These are phyloP conservation scores for Fusarium succisae DNA, from an alignment of 2,329 filamentous ascomycete species.

Conservation along the genomic window DNA sequence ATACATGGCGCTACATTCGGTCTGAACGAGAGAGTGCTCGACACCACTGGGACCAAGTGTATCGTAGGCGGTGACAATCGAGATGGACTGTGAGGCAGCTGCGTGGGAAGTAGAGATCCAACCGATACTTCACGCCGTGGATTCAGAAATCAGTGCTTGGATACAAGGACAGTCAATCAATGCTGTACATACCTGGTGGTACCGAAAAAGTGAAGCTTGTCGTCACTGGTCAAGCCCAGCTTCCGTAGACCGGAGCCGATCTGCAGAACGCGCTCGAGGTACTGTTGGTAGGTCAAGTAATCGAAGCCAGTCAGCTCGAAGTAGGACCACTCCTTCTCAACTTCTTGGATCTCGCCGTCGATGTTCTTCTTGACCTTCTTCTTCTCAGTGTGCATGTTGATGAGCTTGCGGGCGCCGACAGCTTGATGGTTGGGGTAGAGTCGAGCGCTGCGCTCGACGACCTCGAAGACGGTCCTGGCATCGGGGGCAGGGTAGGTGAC, in stretches of 20 bases:
- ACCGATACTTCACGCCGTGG: constrained; percentile 64
- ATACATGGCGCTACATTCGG: constrained; percentile 83
- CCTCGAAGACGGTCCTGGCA: constrained; percentile 80
- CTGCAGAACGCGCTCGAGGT: constrained; percentile 74
- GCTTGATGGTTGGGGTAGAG: constrained; percentile 71
- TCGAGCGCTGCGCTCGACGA: constrained; percentile 74
- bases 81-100: constrained; percentile 83
- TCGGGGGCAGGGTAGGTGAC: constrained; percentile 72
- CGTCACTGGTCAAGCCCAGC: constrained; percentile 72
- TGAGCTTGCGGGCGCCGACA: constrained; percentile 75
- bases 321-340: constrained; percentile 92
- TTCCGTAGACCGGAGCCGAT: constrained; percentile 78
- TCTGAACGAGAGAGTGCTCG: constrained; percentile 86
- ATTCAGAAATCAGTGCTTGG: constrained; percentile 7
- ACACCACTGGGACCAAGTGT: constrained; percentile 87
- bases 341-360: constrained; percentile 79
- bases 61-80: constrained; percentile 95
- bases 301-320: constrained; percentile 84
- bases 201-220: constrained; percentile 83
- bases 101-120: constrained; percentile 86
- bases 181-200: constrained; percentile 72
- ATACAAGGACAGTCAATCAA: background rate
- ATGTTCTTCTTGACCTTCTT: constrained; percentile 92
- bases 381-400: constrained; percentile 82
- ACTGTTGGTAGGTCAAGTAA: constrained; percentile 82